These are phyloP conservation scores for Talaromyces verruculosus DNA, from an alignment of 2,329 filamentous ascomycete species.

Conservation along the genomic window DNA sequence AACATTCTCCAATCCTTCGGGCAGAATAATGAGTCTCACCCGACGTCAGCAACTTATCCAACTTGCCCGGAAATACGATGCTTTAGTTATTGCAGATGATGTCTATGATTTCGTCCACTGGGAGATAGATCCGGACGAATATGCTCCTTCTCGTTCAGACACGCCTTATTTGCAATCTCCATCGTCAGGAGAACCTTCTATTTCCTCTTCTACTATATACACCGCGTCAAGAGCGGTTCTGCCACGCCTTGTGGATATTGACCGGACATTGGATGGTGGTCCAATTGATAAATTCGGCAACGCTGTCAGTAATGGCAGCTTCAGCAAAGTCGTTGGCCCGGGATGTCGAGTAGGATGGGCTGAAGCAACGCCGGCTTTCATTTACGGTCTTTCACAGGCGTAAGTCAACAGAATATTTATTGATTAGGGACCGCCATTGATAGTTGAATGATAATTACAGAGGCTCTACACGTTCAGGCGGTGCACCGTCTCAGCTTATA, in stretches of 20 bases:
- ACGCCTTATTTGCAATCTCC: neutral
- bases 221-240: constrained; percentile 34
- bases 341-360: constrained; percentile 78
- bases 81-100: constrained; percentile 77
- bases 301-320: constrained; percentile 76
- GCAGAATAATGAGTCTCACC: constrained; percentile 2
- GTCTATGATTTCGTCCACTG: constrained; percentile 89
- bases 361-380: constrained; percentile 5
- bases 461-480: constrained; percentile 5
- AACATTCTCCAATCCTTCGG: constrained; percentile 15
- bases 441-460: neutral
- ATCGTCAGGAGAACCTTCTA: neutral
- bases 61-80: constrained; percentile 71
- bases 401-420: neutral
- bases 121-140: constrained; percentile 44
- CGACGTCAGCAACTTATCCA: constrained; percentile 66
- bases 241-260: constrained; percentile 75
- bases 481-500: neutral
- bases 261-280: constrained; percentile 61
- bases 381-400: neutral
- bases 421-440: neutral
- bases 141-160: neutral
- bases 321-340: constrained; percentile 79
- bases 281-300: constrained; percentile 68
- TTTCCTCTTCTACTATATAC: neutral